phyloP scores from a whole-genome alignment of 2,329 filamentous ascomycete species.

The Tolypocladium pustulatum region DNA sequence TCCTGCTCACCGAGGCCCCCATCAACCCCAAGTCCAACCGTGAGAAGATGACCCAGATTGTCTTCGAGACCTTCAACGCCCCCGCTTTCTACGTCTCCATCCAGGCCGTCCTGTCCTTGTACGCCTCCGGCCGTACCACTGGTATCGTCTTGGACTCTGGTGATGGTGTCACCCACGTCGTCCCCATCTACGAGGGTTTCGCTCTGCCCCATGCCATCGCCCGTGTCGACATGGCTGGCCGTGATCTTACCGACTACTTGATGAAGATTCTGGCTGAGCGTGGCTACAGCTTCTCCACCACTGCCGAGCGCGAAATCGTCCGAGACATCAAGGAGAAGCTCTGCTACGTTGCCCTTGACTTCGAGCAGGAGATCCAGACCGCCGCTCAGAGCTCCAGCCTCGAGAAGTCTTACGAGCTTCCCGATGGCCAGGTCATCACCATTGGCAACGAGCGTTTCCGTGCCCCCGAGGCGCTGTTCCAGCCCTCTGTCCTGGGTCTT shows the following conservation, averaged over 20 bases:
- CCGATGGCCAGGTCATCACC: conserved; percentile 98
- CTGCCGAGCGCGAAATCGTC: conserved; percentile 99
- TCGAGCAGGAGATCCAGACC: conserved; percentile 99
- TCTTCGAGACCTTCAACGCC: conserved; percentile 99
- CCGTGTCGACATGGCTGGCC: conserved; percentile 99
- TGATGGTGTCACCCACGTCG: conserved; percentile 99
- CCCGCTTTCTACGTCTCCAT: conserved; percentile 99
- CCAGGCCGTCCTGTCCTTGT: conserved; percentile 97
- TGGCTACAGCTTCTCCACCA: conserved; percentile 99
- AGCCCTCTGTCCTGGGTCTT: conserved; percentile 95
- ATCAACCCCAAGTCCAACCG: conserved; percentile 99
- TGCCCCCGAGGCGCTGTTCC: conserved; percentile 98
- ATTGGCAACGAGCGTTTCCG: conserved; percentile 99
- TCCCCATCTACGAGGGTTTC: conserved; percentile 99
- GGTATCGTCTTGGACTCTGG: conserved; percentile 99
- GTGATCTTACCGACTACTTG: conserved; percentile 99
- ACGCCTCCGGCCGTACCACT: conserved; percentile 99
- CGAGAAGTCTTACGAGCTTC: conserved; percentile 99
- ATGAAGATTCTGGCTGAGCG: conserved; percentile 99
- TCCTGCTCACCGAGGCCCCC: conserved; percentile 96
- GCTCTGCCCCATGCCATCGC: conserved; percentile 99
- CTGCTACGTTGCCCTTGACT: conserved; percentile 99
- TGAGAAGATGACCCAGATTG: conserved; percentile 99
- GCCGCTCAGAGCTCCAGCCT: conserved; percentile 96
- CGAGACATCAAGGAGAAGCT: conserved; percentile 99